Base-by-base conservation (phyloP, 164 flowering plant genomes). In the Santalum album region DNA sequence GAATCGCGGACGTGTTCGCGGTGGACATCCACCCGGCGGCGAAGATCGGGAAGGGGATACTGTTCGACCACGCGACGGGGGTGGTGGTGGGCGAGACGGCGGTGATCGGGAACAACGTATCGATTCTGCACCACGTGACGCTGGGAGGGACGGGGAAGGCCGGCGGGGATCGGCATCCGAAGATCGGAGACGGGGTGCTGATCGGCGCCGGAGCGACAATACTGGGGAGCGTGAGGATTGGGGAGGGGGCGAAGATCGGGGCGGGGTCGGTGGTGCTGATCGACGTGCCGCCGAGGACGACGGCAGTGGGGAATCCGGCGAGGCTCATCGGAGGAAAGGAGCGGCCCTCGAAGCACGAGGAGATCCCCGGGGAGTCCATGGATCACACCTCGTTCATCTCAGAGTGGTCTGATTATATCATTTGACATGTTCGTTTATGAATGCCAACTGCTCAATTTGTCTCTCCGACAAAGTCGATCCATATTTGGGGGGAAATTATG, bases 81-180 rank as follows among this genome's bases (percentile, higher is more conserved):
- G 74, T 83, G 50, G 89, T 82, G 15, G 66, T 82, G 2, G 89
- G 89, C 3, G 89, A 82, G 64, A 82, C 89, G 0, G 81, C 89
- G 0, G 83, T 82, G 51, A 57, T 82, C 0, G 89, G 85, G 12
- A 76, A 78, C 68, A 78, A 80, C 53, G 85, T 80, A 6, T 82
- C 83, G 0, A 80, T 82, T 15, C 62, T 82, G 46, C 89, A 82
- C 44, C 77, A 78, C 23, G 89, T 82, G 6, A 82, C 83, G 1
- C 69, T 82, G 19, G 89, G 89, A 12, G 89, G 89, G 15, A 75
- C 85, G 0, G 85, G 89, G 12, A 80, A 78, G 66, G 70, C 50
- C 0, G 64, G 65, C 1, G 86, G 82, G 0, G 89, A 78, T 29
- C 51, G 89, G 43, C 85, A 82, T 36, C 85, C 89, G 1, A 82